A percentile compares a stretch with the other conserved stretches of the same genome.
Evolutionary conservation across 2,329 filamentous ascomycete species (phyloP).

Genomic region (Colletotrichum nymphaeae): DNA sequence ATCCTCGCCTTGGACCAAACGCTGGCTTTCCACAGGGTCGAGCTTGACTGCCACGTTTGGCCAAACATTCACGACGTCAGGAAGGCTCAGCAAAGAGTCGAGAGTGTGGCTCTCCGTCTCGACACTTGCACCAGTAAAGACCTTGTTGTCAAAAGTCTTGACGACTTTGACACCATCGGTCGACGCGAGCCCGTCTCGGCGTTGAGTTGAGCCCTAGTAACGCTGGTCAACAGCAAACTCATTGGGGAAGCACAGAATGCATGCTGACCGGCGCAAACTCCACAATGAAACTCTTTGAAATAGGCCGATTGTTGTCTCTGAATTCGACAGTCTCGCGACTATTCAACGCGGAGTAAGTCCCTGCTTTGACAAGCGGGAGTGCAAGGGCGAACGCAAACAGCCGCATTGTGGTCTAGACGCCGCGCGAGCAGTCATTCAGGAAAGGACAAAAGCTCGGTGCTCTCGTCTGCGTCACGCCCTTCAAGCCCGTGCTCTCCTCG

Average conservation of each 20-base stretch:
- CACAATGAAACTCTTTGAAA: constrained; percentile 29
- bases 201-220: not conserved
- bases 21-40: constrained; percentile 1
- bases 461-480: not conserved
- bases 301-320: not conserved
- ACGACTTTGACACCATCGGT: constrained; percentile 13
- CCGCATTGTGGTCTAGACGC: not conserved
- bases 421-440: not conserved
- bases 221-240: not conserved
- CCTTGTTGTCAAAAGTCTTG: constrained; percentile 37
- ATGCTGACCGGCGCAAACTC: constrained; percentile 26
- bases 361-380: not conserved
- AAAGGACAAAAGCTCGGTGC: not conserved
- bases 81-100: constrained; percentile 45
- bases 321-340: not conserved
- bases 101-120: constrained; percentile 45
- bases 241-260: not conserved
- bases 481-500: not conserved
- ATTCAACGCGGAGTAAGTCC: not conserved
- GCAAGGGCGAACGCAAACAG: not conserved
- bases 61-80: constrained; percentile 52
- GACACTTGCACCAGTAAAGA: constrained; percentile 50
- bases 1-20: not conserved
- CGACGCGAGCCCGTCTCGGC: constrained; percentile 5
- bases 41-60: constrained; percentile 29